Percentiles rank a stretch among this genome's conserved stretches.
phyloP scores from a whole-genome alignment of 139 green algal genomes.

The Zygnema circumcarinatum region DNA sequence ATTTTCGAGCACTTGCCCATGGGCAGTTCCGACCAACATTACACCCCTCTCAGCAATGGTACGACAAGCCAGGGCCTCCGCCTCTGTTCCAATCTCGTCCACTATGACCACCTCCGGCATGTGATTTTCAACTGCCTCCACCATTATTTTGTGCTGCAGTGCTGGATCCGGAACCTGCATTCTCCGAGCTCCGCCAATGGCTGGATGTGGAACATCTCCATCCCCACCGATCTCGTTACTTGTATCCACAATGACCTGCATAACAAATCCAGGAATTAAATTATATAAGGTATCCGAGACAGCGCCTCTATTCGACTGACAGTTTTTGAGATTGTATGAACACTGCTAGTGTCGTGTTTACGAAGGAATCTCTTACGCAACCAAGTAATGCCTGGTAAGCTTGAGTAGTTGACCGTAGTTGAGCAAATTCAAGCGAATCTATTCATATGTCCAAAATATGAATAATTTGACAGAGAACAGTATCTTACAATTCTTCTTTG shows the following conservation, averaged over 20 bases:
- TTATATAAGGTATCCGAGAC: neutral
- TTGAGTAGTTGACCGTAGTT: too few species aligned
- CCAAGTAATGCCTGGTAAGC: too few species aligned
- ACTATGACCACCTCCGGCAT: conserved; percentile 94
- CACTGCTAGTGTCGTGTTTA: too few species aligned
- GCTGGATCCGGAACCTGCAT: conserved; percentile 78
- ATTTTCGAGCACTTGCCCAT: conserved; percentile 96
- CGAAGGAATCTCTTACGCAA: too few species aligned
- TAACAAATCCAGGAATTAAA: neutral
- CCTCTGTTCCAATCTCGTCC: conserved; percentile 96
- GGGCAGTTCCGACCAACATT: conserved; percentile 92
- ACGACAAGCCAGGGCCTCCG: conserved; percentile 91
- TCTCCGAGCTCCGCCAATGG: conserved; percentile 87
- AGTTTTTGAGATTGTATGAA: neutral
- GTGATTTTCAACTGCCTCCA: conserved; percentile 98
- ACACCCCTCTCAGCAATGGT: conserved; percentile 97
- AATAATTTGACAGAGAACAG: too few species aligned
- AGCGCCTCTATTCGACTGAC: neutral
- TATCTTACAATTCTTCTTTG: too few species aligned
- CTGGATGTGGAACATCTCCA: conserved; percentile 90
- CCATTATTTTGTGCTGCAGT: conserved; percentile 92
- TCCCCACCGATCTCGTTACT: conserved; percentile 93
- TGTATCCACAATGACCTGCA: conserved; percentile 77
- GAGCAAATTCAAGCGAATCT: too few species aligned
- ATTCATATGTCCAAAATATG: too few species aligned